These are phyloP conservation scores for Claviceps sp. DNA, from an alignment of 2,329 filamentous ascomycete species.

Conservation along the genomic window DNA sequence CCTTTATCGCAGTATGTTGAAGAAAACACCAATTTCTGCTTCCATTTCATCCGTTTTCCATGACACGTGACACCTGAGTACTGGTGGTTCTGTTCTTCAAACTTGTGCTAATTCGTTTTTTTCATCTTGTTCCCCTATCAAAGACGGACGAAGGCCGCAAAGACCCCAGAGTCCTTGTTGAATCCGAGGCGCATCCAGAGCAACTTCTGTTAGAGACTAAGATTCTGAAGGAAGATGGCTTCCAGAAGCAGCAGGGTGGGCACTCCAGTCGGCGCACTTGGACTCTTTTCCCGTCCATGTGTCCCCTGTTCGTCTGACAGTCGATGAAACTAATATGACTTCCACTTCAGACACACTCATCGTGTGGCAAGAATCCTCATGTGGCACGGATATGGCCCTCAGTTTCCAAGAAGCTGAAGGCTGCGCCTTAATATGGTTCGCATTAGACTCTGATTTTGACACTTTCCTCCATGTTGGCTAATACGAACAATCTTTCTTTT, in stretches of 20 bases:
- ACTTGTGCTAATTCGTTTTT: not conserved
- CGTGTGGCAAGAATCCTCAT: conserved; percentile 82
- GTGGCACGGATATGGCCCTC: conserved; percentile 88
- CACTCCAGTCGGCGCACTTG: conserved; percentile 10
- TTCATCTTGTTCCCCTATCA: conserved; percentile 1
- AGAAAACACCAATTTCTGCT: not conserved
- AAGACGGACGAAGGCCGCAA: conserved; percentile 51
- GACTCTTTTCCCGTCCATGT: not conserved
- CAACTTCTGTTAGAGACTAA: conserved; percentile 76
- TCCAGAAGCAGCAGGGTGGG: conserved; percentile 92
- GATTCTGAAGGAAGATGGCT: conserved; percentile 87
- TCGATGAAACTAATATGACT: not conserved
- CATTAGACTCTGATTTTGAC: conserved; percentile 2
- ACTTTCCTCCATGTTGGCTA: not conserved
- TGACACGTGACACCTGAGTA: not conserved
- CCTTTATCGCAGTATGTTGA: conserved; percentile 53
- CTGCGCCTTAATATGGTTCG: conserved; percentile 80
- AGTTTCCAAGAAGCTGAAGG: conserved; percentile 97
- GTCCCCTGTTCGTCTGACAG: not conserved
- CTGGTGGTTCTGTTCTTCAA: not conserved
- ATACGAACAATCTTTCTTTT: not conserved
- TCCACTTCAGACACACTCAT: conserved; percentile 69
- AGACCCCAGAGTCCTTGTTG: conserved; percentile 77
- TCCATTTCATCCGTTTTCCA: not conserved
- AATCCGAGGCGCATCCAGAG: conserved; percentile 83